A percentile compares a stretch with the other conserved stretches of the same genome.
phyloP scores from a whole-genome alignment of 164 flowering plant species.

The Paratinospora sagittata region DNA sequence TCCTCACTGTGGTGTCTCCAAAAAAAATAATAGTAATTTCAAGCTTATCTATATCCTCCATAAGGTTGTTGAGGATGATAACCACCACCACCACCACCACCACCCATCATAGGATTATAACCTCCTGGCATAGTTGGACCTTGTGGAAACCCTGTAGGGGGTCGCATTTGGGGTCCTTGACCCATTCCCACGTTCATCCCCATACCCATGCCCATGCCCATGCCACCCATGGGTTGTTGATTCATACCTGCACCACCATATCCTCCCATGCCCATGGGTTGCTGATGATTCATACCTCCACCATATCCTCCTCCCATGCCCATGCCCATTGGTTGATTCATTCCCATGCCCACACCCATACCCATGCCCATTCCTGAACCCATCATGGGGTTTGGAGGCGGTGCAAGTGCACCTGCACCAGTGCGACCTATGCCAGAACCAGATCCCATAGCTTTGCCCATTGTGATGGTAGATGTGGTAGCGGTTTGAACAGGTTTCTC shows the following conservation, averaged over 20 bases:
- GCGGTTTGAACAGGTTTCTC: constrained; percentile 51
- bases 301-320: constrained; percentile 25
- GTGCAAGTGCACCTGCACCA: constrained; percentile 61
- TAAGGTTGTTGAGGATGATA: constrained; percentile 70
- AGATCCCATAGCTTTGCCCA: constrained; percentile 99
- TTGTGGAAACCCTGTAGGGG: constrained; percentile 41
- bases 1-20: not conserved
- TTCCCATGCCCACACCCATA: constrained; percentile 35
- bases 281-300: constrained; percentile 13
- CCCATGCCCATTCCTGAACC: constrained; percentile 35
- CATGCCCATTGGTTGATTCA: constrained; percentile 34
- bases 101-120: constrained; percentile 71
- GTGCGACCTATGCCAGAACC: constrained; percentile 96
- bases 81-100: constrained; percentile 63
- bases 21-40: not conserved
- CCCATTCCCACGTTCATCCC: constrained; percentile 33
- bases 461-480: constrained; percentile 55
- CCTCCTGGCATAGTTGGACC: constrained; percentile 39
- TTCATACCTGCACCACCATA: constrained; percentile 13
- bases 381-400: constrained; percentile 56
- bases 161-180: constrained; percentile 56
- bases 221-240: constrained; percentile 20
- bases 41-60: constrained; percentile 61
- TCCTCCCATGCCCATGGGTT: constrained; percentile 27
- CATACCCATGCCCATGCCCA: constrained; percentile 29